phyloP scores from a whole-genome alignment of 1,139 yeast species.

The Protomyces inouyei region DNA sequence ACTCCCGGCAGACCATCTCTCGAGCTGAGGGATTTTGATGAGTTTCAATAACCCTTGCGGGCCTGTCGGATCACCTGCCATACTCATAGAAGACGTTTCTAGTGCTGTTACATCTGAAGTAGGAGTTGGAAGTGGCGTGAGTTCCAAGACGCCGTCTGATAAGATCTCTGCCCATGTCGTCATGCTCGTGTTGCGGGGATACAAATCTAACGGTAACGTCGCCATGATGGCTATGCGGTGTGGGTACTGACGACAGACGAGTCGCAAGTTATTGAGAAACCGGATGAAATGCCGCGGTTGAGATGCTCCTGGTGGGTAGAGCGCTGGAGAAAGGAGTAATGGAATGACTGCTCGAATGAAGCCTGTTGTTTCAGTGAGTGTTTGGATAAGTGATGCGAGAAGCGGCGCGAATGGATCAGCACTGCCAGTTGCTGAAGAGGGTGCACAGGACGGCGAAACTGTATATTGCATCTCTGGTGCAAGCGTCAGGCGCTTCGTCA shows the following conservation, averaged over 20 bases:
- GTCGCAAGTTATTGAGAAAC: constrained; percentile 58
- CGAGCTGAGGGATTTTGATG: constrained; percentile 26
- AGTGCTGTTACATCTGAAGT: constrained; percentile 62
- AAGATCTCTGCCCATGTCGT: constrained; percentile 55
- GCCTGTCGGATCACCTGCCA: constrained; percentile 15
- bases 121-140: constrained; percentile 62
- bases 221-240: constrained; percentile 49
- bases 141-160: constrained; percentile 64
- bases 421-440: constrained; percentile 3
- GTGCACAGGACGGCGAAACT: constrained; percentile 14
- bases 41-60: constrained; percentile 30
- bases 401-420: constrained; percentile 29
- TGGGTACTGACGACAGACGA: constrained; percentile 49
- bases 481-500: constrained; percentile 30
- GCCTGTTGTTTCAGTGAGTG: constrained; percentile 29
- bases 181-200: constrained; percentile 50
- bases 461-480: constrained; percentile 1
- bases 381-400: constrained; percentile 15
- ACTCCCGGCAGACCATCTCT: constrained; percentile 6
- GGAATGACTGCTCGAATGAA: constrained; percentile 70
- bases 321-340: constrained; percentile 68
- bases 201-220: constrained; percentile 64
- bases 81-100: constrained; percentile 71
- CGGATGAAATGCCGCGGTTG: constrained; percentile 52
- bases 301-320: constrained; percentile 56